These are phyloP conservation scores for Dactylorhiza incarnata DNA, from an alignment of 106 monocot species.

Conservation along the genomic window DNA sequence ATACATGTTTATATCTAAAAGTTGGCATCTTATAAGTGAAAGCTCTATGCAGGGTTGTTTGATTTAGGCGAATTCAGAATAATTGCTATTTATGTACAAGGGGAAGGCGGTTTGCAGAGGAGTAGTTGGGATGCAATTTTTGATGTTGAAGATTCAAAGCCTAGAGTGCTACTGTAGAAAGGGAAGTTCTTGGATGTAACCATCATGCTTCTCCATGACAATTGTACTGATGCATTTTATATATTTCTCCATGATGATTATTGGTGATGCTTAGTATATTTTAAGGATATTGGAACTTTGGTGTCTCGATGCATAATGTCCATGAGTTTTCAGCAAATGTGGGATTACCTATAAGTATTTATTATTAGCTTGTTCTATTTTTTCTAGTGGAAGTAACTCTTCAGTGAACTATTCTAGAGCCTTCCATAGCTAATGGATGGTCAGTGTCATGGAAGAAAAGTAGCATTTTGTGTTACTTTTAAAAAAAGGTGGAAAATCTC, in stretches of 20 bases:
- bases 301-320: not conserved
- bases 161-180: constrained; percentile 35
- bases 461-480: not conserved
- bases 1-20: too few relatives aligned
- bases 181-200: constrained; percentile 65
- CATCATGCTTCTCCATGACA: constrained; percentile 91
- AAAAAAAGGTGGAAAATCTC: not conserved
- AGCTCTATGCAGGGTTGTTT: constrained; percentile 28
- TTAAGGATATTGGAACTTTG: not conserved
- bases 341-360: not conserved
- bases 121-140: constrained; percentile 69
- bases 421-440: not conserved
- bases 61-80: constrained; percentile 37
- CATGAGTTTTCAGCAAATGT: not conserved
- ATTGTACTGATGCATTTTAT: constrained; percentile 34
- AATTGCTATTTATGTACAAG: constrained; percentile 49
- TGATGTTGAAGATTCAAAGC: constrained; percentile 79
- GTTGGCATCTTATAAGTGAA: not conserved
- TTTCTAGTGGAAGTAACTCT: not conserved
- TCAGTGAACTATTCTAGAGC: not conserved
- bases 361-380: not conserved
- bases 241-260: not conserved
- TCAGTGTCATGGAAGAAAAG: not conserved
- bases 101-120: constrained; percentile 34
- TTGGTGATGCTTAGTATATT: not conserved